A percentile compares a stretch with the other conserved stretches of the same genome.
Conservation (phyloP, 495 filamentous ascomycete species). For the Glonium stellatum region DNA sequence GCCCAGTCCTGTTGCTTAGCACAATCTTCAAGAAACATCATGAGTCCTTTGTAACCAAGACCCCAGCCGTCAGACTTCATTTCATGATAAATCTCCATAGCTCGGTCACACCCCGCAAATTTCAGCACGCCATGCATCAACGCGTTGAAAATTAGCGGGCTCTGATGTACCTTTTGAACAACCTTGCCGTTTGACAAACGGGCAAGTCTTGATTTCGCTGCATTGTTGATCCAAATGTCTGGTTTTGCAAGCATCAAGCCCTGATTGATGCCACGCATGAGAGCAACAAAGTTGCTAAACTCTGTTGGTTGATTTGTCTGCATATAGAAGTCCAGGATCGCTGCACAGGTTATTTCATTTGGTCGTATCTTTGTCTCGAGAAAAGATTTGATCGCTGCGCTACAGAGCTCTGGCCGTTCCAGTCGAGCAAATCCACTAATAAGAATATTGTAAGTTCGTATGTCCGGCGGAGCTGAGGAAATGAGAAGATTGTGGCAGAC, state of each 20-base stretch:
- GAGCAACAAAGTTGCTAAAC: constrained; percentile 26
- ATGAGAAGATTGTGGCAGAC: constrained; percentile 63
- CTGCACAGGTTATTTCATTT: constrained; percentile 48
- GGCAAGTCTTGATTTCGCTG: constrained; percentile 17
- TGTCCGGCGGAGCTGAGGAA: constrained; percentile 48
- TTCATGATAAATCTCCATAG: constrained; percentile 27
- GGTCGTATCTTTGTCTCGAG: constrained; percentile 42
- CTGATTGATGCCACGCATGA: constrained; percentile 29
- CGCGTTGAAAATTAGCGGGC: constrained; percentile 30
- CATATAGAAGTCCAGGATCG: constrained; percentile 51
- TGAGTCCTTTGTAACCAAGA: constrained; percentile 25
- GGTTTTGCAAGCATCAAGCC: constrained; percentile 31
- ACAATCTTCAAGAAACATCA: constrained; percentile 30
- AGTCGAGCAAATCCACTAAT: constrained; percentile 51
- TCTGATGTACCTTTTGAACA: constrained; percentile 32
- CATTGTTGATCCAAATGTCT: constrained; percentile 28
- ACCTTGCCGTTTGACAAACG: constrained; percentile 25
- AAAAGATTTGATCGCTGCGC: constrained; percentile 49
- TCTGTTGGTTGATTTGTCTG: constrained; percentile 9
- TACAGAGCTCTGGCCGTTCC: constrained; percentile 44
- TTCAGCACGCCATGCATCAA: constrained; percentile 31
- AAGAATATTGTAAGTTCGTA: constrained; percentile 61
- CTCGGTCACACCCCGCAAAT: constrained; percentile 31
- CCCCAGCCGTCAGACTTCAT: constrained; percentile 38
- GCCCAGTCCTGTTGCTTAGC: not conserved